Evolutionary conservation across 2,329 filamentous ascomycete genomes (phyloP).

Genomic region (Alternaria gaisen): DNA sequence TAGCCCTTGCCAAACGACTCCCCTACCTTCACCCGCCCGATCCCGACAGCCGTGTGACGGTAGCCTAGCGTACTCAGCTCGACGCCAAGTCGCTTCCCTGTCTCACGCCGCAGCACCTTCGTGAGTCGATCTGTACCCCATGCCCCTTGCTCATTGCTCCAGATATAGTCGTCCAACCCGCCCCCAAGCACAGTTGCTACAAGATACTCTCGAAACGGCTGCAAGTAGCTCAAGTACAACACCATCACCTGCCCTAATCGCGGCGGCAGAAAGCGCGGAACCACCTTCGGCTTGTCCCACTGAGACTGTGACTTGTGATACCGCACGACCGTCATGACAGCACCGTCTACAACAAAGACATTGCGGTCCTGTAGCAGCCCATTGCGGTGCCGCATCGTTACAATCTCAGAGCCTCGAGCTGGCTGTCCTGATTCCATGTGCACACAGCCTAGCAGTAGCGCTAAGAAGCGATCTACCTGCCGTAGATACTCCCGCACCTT

Average conservation of each 20-base stretch:
- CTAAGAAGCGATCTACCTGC: background rate
- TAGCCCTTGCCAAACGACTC: slow-evolving; percentile 28
- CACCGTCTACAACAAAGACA: slow-evolving; percentile 27
- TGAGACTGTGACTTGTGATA: slow-evolving; percentile 39
- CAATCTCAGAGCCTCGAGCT: slow-evolving; percentile 26
- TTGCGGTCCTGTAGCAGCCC: slow-evolving; percentile 22
- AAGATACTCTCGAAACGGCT: slow-evolving; percentile 33
- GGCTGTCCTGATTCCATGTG: slow-evolving; percentile 6
- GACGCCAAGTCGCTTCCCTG: slow-evolving; percentile 21
- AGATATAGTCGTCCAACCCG: slow-evolving; percentile 20
- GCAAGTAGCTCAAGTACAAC: slow-evolving; percentile 31
- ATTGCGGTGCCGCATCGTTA: slow-evolving; percentile 23
- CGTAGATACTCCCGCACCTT: background rate
- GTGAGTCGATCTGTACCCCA: slow-evolving; percentile 12
- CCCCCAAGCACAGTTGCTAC: slow-evolving; percentile 15
- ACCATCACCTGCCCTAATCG: slow-evolving; percentile 30
- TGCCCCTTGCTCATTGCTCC: background rate
- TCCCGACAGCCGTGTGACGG: slow-evolving; percentile 23
- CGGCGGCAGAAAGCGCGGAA: slow-evolving; percentile 32
- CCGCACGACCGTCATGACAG: slow-evolving; percentile 26
- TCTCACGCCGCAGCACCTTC: slow-evolving; percentile 23
- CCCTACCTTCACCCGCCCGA: slow-evolving; percentile 20
- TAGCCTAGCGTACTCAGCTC: slow-evolving; percentile 26
- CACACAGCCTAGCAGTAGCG: background rate
- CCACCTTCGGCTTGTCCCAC: slow-evolving; percentile 34